Base-by-base conservation (phyloP, 192 early-diverging fungal species). In the Funneliformis mosseae region DNA sequence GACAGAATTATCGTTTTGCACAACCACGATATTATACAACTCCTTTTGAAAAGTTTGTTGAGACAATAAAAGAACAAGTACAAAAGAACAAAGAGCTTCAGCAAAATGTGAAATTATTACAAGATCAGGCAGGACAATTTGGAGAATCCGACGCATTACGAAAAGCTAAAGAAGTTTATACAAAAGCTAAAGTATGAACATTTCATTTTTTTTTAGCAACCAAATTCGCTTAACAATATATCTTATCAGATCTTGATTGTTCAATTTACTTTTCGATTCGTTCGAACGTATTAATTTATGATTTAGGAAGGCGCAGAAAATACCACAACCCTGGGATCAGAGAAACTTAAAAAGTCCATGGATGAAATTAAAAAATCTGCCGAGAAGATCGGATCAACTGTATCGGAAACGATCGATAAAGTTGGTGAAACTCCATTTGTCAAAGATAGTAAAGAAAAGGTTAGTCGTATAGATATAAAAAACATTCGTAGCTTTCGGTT, bases 61-160 rank as follows among this genome's bases (percentile, higher is more conserved):
- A 97, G 70, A 96, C 95, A 0, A 83, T 99, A 66, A 94, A 93
- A 83, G 92, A 94, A 62, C 97, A 99, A 88, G 89, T 96, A 71
- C 90, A 94, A 85, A 97, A 98, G 87, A 98, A 96, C 87, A 90
- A 95, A 85, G 97, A 99, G 80, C 85, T 99, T 23, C 94, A 97
- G 80, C 84, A 94, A 42, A 93, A 95, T 84, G 92, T 98, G 75
- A 96, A 98, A 91, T 92, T 92, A 73, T 85, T 99, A 42, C 92
- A 91, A 69, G 97, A 95, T 59, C 93, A 93, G 81, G 87, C 91
- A 39, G 92, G 89, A 59, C 93, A 96, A 84, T 87, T 97, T 8
- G 87, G 90, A 0, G 96, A 98, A 75, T 94, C 92, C 39, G 97
- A 97, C 46, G 89, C 95, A 41, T 88, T 99, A 84, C 94, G 94